Evolutionary conservation across 2,329 filamentous ascomycete genomes (phyloP), one percentile per base, ranked within the genome.

Genomic region (Epichloe sp.): DNA sequence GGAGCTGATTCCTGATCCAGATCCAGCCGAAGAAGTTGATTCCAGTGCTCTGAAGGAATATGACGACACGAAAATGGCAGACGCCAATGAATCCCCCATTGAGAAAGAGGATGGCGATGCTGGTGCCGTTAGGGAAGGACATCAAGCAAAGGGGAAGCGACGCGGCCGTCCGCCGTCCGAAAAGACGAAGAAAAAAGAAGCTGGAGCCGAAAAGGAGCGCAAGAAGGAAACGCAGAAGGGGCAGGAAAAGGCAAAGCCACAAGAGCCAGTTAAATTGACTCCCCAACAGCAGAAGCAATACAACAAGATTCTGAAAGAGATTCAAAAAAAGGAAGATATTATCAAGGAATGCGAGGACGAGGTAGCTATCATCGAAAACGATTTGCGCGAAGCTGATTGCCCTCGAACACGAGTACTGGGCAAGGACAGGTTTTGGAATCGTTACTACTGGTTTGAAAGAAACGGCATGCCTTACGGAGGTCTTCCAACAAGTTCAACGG

Each of bases 381-480:
- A 97, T 64, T 75, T 98, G 44, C 86, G 93, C 49, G 91, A 97
- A 68, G 89, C 90, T 41, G 88, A 96, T 66, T 95, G 91, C 60
- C 88, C 90, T 37, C 84, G 93, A 55, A 95, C 90, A 17, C 83
- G 88, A 55, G 82, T 91, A 17, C 75, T 98, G 26, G 93, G 93
- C 54, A 91, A 93, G 65, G 93, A 98, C 68, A 82, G 93, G 44
- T 98, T 95, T 74, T 95, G 91, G 82, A 97, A 98, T 68, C 82
- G 91, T 50, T 98, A 97, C 68, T 97, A 94, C 74, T 98, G 93
- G 91, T 96, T 97, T 65, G 93, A 98, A 69, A 85, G 91, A 55
- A 98, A 97, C 62, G 93, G 90, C 23, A 97, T 97, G 90, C 93
- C 93, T 0, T 95, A 91, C 61, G 88, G 78, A 35, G 93, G 93